Base-by-base conservation (phyloP, 768 basidiomycete genomes). In the Erythrobasidium yunnanense region DNA sequence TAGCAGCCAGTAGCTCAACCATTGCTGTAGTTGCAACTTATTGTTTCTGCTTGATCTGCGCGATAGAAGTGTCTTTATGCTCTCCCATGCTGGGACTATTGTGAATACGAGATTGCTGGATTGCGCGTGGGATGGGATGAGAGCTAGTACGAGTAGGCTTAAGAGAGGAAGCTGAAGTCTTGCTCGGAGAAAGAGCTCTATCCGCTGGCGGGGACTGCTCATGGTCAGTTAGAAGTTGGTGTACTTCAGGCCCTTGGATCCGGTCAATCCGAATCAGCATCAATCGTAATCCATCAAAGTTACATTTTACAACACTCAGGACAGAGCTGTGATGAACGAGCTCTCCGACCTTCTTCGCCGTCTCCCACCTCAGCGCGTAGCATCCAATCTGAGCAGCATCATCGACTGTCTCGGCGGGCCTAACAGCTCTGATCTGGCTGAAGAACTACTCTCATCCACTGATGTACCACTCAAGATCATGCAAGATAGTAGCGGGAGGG, bases 361-460 rank as follows among this genome's bases (percentile, higher is more conserved):
- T 17, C 82, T 97, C n/a, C 95, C 95, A 6, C 93, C 95, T 2
- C 87, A 85, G 6, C 79, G 84, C 20, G 86, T 91, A 50, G 86
- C 90, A 74, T 83, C 87, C 75, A 97, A 93, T 77, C 84, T 97
- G 69, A 79, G 83, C 51, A 81, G 84, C 27, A 84, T 97, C 29
- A 84, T 88, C 66, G 79, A 79, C 51, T 86, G 85, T 67, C 47
- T 63, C 11, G 60, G 49, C 49, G 56, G 56, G 45, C 56, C 56
- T n/a, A n/a, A n/a, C n/a, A 42, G 34, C 17, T 93, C 93, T 30
- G 92, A 96, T 74, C 86, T 88, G 73, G 87, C 90, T 6, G 95
- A 97, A 73, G 95, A 97, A 79, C 82, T 99, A 20, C 81, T 95
- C 50, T 87, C 88, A 47, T 90, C 87, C 69, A 90, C 97, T 66